Conservation (phyloP, 805 yeast genomes). For the Torulaspora gathmanii region DNA sequence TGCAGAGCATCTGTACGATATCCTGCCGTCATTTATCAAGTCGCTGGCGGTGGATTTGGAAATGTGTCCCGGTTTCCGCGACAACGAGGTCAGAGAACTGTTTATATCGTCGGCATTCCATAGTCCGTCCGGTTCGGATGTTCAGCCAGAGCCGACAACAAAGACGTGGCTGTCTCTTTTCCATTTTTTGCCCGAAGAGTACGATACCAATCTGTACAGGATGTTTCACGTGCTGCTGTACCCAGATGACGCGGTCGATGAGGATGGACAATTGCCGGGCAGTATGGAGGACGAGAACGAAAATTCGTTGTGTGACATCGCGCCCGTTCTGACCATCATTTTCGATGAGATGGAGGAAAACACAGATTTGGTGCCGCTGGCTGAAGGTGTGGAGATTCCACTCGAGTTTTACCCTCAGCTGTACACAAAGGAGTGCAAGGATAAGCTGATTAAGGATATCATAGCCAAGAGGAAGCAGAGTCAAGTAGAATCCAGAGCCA, state of each 20-base stretch:
- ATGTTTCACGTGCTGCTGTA: slow-evolving; percentile 34
- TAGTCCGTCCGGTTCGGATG: slow-evolving; percentile 18
- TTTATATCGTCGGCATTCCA: slow-evolving; percentile 32
- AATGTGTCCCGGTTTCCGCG: slow-evolving; percentile 19
- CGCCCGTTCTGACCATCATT: slow-evolving; percentile 31
- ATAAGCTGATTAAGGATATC: slow-evolving; percentile 26
- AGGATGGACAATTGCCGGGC: slow-evolving; percentile 1
- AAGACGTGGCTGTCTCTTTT: slow-evolving; percentile 29
- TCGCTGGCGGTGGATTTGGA: slow-evolving; percentile 23
- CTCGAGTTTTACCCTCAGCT: slow-evolving; percentile 35
- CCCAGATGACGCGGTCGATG: slow-evolving; percentile 23
- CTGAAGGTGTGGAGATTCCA: slow-evolving; percentile 32
- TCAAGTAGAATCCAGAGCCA: slow-evolving; percentile 16
- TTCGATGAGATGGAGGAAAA: slow-evolving; percentile 33
- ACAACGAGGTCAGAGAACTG: slow-evolving; percentile 13
- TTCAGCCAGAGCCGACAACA: slow-evolving; percentile 15
- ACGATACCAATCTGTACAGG: slow-evolving; percentile 30
- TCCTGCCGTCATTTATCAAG: slow-evolving; percentile 29
- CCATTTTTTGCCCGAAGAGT: slow-evolving; percentile 36
- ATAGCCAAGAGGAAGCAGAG: slow-evolving; percentile 23
- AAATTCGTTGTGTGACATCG: slow-evolving; percentile 26
- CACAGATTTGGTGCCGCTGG: slow-evolving; percentile 17
- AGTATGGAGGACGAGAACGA: slow-evolving; percentile 16
- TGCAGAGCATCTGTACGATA: slow-evolving; percentile 30
- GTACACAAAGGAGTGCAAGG: slow-evolving; percentile 28